phyloP scores from a whole-genome alignment of 176 grass and related monocot species.

The Musa beccarii region DNA sequence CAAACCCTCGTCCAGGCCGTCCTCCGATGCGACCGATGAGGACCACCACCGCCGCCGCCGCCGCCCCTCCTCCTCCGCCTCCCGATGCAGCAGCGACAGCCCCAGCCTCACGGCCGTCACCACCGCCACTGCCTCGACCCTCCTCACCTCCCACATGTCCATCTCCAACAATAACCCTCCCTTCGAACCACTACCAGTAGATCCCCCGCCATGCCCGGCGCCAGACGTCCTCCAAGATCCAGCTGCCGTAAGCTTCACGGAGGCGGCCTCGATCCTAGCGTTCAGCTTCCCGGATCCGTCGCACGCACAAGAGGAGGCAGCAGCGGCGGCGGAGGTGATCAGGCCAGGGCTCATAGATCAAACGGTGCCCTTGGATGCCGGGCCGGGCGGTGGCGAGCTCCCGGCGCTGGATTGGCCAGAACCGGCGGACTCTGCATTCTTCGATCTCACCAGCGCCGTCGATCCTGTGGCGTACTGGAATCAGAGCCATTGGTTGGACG shows the following conservation, averaged over 20 bases:
- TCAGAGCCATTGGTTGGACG: constrained; percentile 26
- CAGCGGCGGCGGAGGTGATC: not conserved
- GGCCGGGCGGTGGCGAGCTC: not conserved
- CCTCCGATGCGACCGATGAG: constrained; percentile 1
- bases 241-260: not conserved
- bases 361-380: not conserved
- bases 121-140: not conserved
- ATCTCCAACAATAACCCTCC: constrained; percentile 3
- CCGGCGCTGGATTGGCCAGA: constrained; percentile 19
- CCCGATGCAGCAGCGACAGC: constrained; percentile 5
- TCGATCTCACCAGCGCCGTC: constrained; percentile 21
- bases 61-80: not conserved
- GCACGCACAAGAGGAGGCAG: not conserved
- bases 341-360: not conserved
- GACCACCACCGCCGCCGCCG: not conserved
- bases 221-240: not conserved
- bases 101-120: not conserved
- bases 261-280: not conserved
- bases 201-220: not conserved
- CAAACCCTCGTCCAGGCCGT: not conserved
- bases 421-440: constrained; percentile 8
- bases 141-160: not conserved
- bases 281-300: constrained; percentile 16
- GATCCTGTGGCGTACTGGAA: constrained; percentile 31
- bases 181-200: not conserved